Evolutionary conservation across 140 eudicot genomes (phyloP).

Genomic region (Flaveria floridana): DNA sequence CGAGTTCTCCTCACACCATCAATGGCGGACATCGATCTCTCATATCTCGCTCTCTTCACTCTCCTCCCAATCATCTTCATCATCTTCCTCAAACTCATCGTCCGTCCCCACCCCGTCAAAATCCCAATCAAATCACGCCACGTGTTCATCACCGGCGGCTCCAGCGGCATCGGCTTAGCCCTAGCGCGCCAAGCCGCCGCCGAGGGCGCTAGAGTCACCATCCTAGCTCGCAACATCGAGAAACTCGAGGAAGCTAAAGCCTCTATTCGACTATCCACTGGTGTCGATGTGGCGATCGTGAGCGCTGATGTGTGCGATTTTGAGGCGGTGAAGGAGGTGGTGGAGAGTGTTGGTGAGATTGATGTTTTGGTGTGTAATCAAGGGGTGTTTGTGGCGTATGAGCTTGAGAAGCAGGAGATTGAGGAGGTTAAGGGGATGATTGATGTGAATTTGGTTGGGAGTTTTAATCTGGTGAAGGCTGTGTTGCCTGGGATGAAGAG

Average conservation of each 20-base stretch:
- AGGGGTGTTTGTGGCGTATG: slow-evolving; percentile 71
- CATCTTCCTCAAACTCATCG: slow-evolving; percentile 52
- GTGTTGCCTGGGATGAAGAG: slow-evolving; percentile 82
- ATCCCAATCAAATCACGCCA: slow-evolving; percentile 81
- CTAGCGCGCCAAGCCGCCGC: slow-evolving; percentile 68
- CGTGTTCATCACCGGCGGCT: slow-evolving; percentile 92
- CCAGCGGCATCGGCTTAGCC: slow-evolving; percentile 93
- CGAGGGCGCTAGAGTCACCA: slow-evolving; percentile 75
- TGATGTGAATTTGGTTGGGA: slow-evolving; percentile 77
- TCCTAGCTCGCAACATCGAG: slow-evolving; percentile 56
- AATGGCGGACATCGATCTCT: slow-evolving; percentile 50
- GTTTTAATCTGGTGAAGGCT: slow-evolving; percentile 79
- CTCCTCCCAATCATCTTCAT: slow-evolving; percentile 57
- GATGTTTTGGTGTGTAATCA: slow-evolving; percentile 83
- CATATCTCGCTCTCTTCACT: slow-evolving; percentile 42
- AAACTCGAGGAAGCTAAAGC: slow-evolving; percentile 68
- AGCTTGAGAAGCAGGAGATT: slow-evolving; percentile 59
- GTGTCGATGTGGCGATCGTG: slow-evolving; percentile 54
- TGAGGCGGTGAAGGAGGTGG: slow-evolving; percentile 52
- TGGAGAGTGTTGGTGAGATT: slow-evolving; percentile 56
- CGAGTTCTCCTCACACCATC: not conserved
- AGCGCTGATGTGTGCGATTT: slow-evolving; percentile 83
- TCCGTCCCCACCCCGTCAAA: slow-evolving; percentile 64
- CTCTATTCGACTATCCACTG: slow-evolving; percentile 63
- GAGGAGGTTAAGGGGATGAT: slow-evolving; percentile 66